A percentile compares a stretch with the other conserved stretches of the same genome.
Evolutionary conservation across 1,139 yeast species (phyloP).

Genomic region (Taiozyma sp.): DNA sequence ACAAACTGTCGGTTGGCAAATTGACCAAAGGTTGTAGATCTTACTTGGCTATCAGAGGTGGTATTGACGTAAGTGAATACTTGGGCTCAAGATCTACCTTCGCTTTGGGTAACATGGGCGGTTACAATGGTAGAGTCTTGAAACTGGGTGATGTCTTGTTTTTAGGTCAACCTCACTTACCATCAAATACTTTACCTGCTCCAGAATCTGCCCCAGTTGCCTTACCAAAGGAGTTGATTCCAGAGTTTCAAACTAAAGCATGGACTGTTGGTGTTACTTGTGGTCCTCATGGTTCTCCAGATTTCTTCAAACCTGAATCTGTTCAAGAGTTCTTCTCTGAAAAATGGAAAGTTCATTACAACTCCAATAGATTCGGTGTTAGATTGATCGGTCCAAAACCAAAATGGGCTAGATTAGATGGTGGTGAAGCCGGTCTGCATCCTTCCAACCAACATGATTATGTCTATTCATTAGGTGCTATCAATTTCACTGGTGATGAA

Average conservation of each 20-base stretch:
- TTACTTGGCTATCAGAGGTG: conserved; percentile 86
- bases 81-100: conserved; percentile 95
- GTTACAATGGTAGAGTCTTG: conserved; percentile 86
- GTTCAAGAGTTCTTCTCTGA: conserved; percentile 67
- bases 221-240: conserved; percentile 56
- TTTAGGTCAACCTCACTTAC: conserved; percentile 68
- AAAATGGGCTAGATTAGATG: conserved; percentile 93
- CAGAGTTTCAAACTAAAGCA: conserved; percentile 40
- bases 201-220: conserved; percentile 60
- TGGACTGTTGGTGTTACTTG: conserved; percentile 93
- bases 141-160: conserved; percentile 90
- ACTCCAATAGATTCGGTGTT: conserved; percentile 94
- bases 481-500: conserved; percentile 97
- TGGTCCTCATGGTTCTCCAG: conserved; percentile 98
- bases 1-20: conserved; percentile 75
- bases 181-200: conserved; percentile 63
- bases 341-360: conserved; percentile 93
- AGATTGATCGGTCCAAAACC: conserved; percentile 95
- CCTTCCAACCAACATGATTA: conserved; percentile 98
- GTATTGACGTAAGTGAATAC: conserved; percentile 90
- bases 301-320: conserved; percentile 77
- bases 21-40: conserved; percentile 79
- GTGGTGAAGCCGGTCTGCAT: conserved; percentile 97
- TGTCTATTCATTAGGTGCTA: conserved; percentile 93
- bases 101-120: conserved; percentile 93